Evolutionary conservation across 129 eudicot genomes (phyloP), one percentile per base, ranked within the genome.

Genomic region (Flaveria linearis): DNA sequence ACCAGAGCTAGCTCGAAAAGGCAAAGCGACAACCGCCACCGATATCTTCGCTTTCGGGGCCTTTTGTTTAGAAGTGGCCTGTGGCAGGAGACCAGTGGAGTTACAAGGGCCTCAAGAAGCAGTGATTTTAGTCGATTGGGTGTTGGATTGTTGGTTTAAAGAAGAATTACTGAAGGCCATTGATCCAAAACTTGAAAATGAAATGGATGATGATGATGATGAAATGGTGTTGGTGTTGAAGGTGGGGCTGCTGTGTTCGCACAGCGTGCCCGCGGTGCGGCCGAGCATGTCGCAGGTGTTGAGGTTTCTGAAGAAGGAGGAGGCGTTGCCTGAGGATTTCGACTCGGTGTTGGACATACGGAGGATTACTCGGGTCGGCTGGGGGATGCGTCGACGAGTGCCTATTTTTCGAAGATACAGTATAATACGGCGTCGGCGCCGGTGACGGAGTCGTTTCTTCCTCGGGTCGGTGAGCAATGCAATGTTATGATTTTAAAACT

Each of bases 21-120:
- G 85, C 9, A 81, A 81, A 74, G 88, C 88, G 9, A 84, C 88
- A 0, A 82, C 85, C 0, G 81, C 36, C 0, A 81, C 88, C 0
- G 88, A 84, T 30, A 76, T 84, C 12, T 84, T 81, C 17, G 82
- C 88, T 5, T 84, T 84, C 14, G 88, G 88, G 5, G 85, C 85
- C 11, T 84, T 84, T 76, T 28, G 69, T 18, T 64, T 82, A 15
- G 85, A 82, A 72, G 85, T 82, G 49, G 78, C 30, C 1, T 82
- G 85, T 2, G 85, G 85, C 43, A 73, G 85, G 30, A 46, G 85
- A 56, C 85, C 85, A 3, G 82, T 82, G 62, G 78, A 76, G 85
- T 30, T 77, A 52, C 69, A 26, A 7, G 85, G 81, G 82, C 74
- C 52, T 62, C 58, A 76, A 2, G 85, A 82, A 52, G 85, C 77